These are phyloP conservation scores for Pisolithus orientalis DNA, from an alignment of 768 basidiomycete species.

Conservation along the genomic window DNA sequence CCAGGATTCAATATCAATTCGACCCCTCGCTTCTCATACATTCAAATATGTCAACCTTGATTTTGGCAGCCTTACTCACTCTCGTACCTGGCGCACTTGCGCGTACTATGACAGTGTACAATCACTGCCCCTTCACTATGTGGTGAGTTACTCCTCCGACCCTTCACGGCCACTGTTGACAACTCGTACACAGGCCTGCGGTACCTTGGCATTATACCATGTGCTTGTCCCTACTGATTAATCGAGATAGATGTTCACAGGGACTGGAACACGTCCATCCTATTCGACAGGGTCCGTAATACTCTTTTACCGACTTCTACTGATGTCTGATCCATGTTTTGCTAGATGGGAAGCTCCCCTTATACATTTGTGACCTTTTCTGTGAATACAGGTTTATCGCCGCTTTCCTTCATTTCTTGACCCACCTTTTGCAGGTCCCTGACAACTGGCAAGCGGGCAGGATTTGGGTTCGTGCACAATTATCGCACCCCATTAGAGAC, in stretches of 20 bases:
- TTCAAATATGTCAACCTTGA: background rate
- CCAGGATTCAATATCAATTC: background rate
- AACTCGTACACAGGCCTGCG: constrained; percentile 30
- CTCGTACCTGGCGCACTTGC: constrained; percentile 23
- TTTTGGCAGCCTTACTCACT: constrained; percentile 11
- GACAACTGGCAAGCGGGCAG: constrained; percentile 57
- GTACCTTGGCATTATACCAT: constrained; percentile 17
- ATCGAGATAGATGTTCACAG: constrained; percentile 45
- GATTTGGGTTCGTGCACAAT: constrained; percentile 39
- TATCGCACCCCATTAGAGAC: background rate
- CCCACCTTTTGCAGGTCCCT: constrained; percentile 31
- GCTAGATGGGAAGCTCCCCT: constrained; percentile 23
- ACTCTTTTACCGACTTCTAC: background rate
- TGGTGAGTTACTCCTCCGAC: constrained; percentile 33
- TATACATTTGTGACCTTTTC: constrained; percentile 7
- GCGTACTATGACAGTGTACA: constrained; percentile 52
- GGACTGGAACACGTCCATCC: constrained; percentile 40
- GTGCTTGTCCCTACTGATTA: background rate
- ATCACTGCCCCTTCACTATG: constrained; percentile 57
- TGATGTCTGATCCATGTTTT: background rate
- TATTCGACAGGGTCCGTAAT: constrained; percentile 34
- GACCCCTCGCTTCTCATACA: background rate
- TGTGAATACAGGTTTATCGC: background rate
- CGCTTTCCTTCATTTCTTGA: background rate
- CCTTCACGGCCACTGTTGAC: background rate